Conservation (phyloP, 371 early-diverging fungal genomes). For the Conidiobolus incongruus region DNA sequence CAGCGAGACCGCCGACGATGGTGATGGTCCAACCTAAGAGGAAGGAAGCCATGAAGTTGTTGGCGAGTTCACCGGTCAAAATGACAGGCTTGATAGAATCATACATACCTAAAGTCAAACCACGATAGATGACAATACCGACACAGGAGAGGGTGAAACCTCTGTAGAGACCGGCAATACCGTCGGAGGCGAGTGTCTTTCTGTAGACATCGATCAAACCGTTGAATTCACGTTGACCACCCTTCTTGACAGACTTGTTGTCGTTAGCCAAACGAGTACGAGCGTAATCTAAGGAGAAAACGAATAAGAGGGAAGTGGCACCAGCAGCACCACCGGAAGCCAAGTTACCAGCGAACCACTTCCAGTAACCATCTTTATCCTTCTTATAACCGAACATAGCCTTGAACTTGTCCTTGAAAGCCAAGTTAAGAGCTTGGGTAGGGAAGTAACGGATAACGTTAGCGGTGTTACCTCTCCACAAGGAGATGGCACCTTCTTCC, state of each 20-base stretch:
- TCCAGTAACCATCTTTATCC: conserved; percentile 39
- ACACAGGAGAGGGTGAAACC: conserved; percentile 66
- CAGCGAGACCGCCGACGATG: conserved; percentile 31
- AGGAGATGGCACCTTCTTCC: too few relatives aligned
- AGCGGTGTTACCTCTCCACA: conserved; percentile 45
- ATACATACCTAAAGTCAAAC: conserved; percentile 65
- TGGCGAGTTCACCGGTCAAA: conserved; percentile 21
- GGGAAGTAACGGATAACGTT: conserved; percentile 66
- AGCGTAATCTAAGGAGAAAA: conserved; percentile 53
- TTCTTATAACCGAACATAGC: conserved; percentile 40
- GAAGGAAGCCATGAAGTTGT: conserved; percentile 33
- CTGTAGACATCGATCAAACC: conserved; percentile 59
- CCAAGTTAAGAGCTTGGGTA: conserved; percentile 59
- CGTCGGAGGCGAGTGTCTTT: conserved; percentile 40
- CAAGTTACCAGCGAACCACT: conserved; percentile 49
- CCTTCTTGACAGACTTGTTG: conserved; percentile 23
- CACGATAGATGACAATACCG: conserved; percentile 71
- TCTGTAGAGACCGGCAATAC: conserved; percentile 67
- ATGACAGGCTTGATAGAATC: conserved; percentile 41
- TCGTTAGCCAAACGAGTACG: conserved; percentile 60
- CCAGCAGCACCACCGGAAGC: conserved; percentile 61
- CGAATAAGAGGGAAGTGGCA: conserved; percentile 44
- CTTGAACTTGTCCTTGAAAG: conserved; percentile 64
- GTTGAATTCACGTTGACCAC: too few relatives aligned
- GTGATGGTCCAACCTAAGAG: conserved; percentile 37